Evolutionary conservation across 2,329 filamentous ascomycete genomes (phyloP).

Genomic region (Beauveria brongniartii): DNA sequence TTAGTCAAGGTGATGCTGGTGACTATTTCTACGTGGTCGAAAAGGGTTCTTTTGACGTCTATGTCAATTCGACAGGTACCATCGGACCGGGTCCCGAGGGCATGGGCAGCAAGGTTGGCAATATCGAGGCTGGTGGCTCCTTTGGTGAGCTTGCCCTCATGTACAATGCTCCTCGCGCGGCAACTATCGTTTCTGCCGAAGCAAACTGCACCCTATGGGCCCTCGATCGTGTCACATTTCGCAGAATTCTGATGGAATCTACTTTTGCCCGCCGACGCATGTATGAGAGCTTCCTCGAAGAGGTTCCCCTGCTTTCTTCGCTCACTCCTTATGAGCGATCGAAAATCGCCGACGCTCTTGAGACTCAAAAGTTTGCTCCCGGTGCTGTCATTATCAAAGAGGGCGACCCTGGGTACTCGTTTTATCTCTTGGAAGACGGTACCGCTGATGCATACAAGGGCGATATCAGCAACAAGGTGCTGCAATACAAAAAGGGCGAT

Average conservation of each 20-base stretch:
- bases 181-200: conserved; percentile 82
- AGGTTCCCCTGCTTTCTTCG: conserved; percentile 75
- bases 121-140: conserved; percentile 78
- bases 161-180: conserved; percentile 96
- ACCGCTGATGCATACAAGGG: conserved; percentile 80
- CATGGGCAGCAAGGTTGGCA: conserved; percentile 73
- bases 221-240: conserved; percentile 90
- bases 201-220: conserved; percentile 80
- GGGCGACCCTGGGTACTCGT: conserved; percentile 84
- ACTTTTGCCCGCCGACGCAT: conserved; percentile 92
- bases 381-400: conserved; percentile 83
- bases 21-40: conserved; percentile 99
- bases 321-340: conserved; percentile 89
- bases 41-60: conserved; percentile 80
- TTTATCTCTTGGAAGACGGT: conserved; percentile 83
- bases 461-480: conserved; percentile 62
- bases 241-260: conserved; percentile 95
- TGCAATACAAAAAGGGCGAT: conserved; percentile 81
- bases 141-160: conserved; percentile 96
- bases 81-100: conserved; percentile 75
- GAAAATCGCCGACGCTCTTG: conserved; percentile 94
- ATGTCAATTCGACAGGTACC: conserved; percentile 71
- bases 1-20: conserved; percentile 88
- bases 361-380: conserved; percentile 76
- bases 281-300: conserved; percentile 95